A percentile compares a stretch with the other conserved stretches of the same genome.
These are phyloP conservation scores for Coniosporium apollinis DNA, from an alignment of 495 filamentous ascomycete species.

Conservation along the genomic window DNA sequence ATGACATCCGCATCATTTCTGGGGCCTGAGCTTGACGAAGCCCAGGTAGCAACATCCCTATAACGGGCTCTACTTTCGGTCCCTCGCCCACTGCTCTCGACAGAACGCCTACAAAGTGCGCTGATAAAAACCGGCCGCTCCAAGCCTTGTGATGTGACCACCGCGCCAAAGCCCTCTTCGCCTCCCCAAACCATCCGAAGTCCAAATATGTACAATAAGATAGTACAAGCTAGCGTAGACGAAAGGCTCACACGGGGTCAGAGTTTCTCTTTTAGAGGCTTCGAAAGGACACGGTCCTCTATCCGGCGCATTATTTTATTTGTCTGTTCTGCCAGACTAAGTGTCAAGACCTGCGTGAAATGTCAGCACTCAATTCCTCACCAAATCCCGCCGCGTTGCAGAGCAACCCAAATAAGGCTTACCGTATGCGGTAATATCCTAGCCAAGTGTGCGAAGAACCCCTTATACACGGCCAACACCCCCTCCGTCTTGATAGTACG, in stretches of 20 bases:
- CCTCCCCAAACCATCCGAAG: too few relatives aligned
- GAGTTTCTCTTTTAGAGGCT: constrained; percentile 30
- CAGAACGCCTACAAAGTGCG: too few relatives aligned
- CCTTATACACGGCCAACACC: constrained; percentile 90
- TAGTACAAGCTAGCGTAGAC: too few relatives aligned
- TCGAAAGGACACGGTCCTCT: constrained; percentile 48
- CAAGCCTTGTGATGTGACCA: too few relatives aligned
- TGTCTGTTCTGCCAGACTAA: constrained; percentile 91
- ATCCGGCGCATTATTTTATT: constrained; percentile 74
- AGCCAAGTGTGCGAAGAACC: constrained; percentile 87
- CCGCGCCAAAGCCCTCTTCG: too few relatives aligned
- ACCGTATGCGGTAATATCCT: constrained; percentile 88
- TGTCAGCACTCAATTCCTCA: constrained; percentile 4
- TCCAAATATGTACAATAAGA: too few relatives aligned
- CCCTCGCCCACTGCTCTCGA: too few relatives aligned
- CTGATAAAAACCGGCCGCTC: too few relatives aligned
- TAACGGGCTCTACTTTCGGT: too few relatives aligned
- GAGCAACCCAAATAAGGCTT: constrained; percentile 11
- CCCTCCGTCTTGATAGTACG: constrained; percentile 90
- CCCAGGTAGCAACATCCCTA: too few relatives aligned
- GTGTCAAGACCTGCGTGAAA: constrained; percentile 51
- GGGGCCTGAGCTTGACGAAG: too few relatives aligned
- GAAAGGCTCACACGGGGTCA: constrained; percentile 22
- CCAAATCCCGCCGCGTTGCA: background rate
- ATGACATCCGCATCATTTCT: too few relatives aligned